Evolutionary conservation across 1,284 basidiomycete species (phyloP).

Genomic region (Lentinus polychrous): DNA sequence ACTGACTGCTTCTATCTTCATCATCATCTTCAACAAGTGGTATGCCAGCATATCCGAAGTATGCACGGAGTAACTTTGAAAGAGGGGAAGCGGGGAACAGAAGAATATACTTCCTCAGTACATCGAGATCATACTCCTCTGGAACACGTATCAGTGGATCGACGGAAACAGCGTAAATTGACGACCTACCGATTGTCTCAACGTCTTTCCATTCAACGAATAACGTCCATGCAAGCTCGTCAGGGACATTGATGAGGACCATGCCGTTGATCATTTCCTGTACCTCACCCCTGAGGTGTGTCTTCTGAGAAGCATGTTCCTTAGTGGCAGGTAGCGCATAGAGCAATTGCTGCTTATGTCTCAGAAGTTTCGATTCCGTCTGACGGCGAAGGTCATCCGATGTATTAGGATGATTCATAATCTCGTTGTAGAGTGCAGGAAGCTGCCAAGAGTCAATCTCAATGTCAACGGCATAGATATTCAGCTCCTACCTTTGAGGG

Average conservation of each 20-base stretch:
- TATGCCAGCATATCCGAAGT: slow-evolving; percentile 58
- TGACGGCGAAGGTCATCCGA: slow-evolving; percentile 63
- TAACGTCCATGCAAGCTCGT: slow-evolving; percentile 76
- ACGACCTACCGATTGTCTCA: slow-evolving; percentile 54
- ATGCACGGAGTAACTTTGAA: slow-evolving; percentile 58
- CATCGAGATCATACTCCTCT: slow-evolving; percentile 60
- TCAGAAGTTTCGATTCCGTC: slow-evolving; percentile 67
- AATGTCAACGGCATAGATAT: background rate
- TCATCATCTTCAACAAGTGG: slow-evolving; percentile 35
- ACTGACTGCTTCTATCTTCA: slow-evolving; percentile 24
- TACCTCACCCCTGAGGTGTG: slow-evolving; percentile 49
- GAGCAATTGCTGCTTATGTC: slow-evolving; percentile 53
- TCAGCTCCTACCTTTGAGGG: slow-evolving; percentile 44
- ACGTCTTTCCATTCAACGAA: slow-evolving; percentile 75
- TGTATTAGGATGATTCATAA: slow-evolving; percentile 72
- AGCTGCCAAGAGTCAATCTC: slow-evolving; percentile 40
- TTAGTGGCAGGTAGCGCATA: slow-evolving; percentile 42
- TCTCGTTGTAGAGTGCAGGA: slow-evolving; percentile 62
- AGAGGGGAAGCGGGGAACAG: slow-evolving; percentile 63
- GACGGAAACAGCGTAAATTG: background rate
- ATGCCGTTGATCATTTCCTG: slow-evolving; percentile 66
- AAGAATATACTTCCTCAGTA: slow-evolving; percentile 59
- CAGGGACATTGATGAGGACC: slow-evolving; percentile 66
- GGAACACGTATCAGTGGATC: background rate
- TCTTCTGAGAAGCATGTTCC: slow-evolving; percentile 41